A percentile compares a stretch with the other conserved stretches of the same genome.
These are phyloP conservation scores for Boletellus deceptivus DNA, from an alignment of 1,284 basidiomycete species.

Conservation along the genomic window DNA sequence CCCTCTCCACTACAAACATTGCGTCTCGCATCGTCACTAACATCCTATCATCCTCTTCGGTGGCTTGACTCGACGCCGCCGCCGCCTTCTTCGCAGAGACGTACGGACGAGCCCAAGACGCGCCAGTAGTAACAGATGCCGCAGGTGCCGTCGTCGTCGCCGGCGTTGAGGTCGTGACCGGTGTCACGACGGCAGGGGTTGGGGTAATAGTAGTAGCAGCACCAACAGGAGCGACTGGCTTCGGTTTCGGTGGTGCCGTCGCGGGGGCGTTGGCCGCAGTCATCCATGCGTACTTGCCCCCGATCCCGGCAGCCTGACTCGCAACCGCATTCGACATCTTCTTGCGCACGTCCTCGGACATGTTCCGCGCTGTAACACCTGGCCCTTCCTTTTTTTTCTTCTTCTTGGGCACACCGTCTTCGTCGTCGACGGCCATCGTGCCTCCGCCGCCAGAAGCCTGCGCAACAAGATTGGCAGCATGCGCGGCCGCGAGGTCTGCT, in stretches of 20 bases:
- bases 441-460: constrained; percentile 44
- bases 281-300: constrained; percentile 85
- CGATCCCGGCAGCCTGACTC: constrained; percentile 79
- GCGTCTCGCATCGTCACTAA: constrained; percentile 72
- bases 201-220: constrained; percentile 15
- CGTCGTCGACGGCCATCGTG: constrained; percentile 33
- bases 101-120: constrained; percentile 67
- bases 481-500: constrained; percentile 63
- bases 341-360: constrained; percentile 86
- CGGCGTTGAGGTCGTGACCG: constrained; percentile 36
- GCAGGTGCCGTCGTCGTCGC: constrained; percentile 33
- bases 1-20: constrained; percentile 75
- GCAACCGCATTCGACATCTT: constrained; percentile 87
- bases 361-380: constrained; percentile 78
- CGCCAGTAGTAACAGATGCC: constrained; percentile 15
- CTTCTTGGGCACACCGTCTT: constrained; percentile 64
- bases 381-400: constrained; percentile 84
- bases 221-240: constrained; percentile 24
- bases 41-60: constrained; percentile 54
- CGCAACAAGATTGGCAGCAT: constrained; percentile 58
- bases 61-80: constrained; percentile 22
- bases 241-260: constrained; percentile 44
- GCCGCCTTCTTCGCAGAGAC: constrained; percentile 41
- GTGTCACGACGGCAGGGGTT: constrained; percentile 22
- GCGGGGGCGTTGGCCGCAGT: constrained; percentile 55